Evolutionary conservation across 495 filamentous ascomycete genomes (phyloP).

Genomic region (Aspergillus nidulans): DNA sequence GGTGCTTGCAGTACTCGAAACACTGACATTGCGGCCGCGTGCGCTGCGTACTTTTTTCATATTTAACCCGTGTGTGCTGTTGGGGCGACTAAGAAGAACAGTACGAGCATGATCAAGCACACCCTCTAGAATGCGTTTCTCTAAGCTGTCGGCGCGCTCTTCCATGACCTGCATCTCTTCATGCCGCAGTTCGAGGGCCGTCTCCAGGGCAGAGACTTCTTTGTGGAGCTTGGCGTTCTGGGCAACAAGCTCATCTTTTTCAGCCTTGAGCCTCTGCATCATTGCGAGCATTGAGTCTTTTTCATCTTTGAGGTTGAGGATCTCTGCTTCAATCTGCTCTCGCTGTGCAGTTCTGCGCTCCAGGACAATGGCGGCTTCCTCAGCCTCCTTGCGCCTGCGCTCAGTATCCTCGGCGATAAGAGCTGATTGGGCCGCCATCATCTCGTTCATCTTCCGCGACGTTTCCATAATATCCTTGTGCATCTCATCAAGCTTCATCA

Average conservation of each 20-base stretch:
- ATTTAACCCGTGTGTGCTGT: conserved; percentile 52
- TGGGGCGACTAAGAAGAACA: conserved; percentile 62
- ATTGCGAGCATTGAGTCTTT: conserved; percentile 58
- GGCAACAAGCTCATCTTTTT: conserved; percentile 65
- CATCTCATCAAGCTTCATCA: conserved; percentile 80
- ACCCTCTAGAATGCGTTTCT: conserved; percentile 88
- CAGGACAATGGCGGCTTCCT: conserved; percentile 75
- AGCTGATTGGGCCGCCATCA: conserved; percentile 74
- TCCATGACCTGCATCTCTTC: conserved; percentile 92
- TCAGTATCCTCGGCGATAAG: conserved; percentile 76
- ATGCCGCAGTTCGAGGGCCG: conserved; percentile 77
- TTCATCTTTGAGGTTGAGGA: conserved; percentile 60
- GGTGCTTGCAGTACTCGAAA: conserved; percentile 36
- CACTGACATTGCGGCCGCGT: conserved; percentile 39
- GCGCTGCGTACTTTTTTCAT: conserved; percentile 66
- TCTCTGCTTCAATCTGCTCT: conserved; percentile 69
- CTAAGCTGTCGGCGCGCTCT: conserved; percentile 75
- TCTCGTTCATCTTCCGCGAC: conserved; percentile 80
- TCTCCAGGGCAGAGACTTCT: conserved; percentile 84
- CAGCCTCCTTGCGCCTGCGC: conserved; percentile 71
- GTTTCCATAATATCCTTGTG: conserved; percentile 83
- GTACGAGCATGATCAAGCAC: conserved; percentile 92
- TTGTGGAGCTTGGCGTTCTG: conserved; percentile 74
- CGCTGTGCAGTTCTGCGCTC: conserved; percentile 75
- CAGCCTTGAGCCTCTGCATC: conserved; percentile 53